Evolutionary conservation across 2,329 filamentous ascomycete genomes (phyloP).

Genomic region (Botryotinia narcissicola): DNA sequence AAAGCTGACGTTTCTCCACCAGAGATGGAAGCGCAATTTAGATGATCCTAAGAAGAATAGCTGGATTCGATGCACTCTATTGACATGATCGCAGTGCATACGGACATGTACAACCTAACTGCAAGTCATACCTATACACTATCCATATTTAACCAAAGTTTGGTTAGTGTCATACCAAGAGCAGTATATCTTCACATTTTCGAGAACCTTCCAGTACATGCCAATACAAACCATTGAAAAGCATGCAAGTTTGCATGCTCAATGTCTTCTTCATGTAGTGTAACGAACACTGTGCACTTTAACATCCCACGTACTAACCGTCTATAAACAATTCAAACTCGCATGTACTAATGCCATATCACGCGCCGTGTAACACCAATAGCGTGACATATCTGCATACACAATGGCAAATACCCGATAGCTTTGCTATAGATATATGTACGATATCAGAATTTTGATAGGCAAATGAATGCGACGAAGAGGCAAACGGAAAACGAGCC

Average conservation of each 20-base stretch:
- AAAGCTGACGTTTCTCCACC: background rate
- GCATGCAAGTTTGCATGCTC: background rate
- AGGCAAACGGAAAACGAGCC: background rate
- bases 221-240: background rate
- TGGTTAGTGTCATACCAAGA: background rate
- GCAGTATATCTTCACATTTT: background rate
- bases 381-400: background rate
- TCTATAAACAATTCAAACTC: background rate
- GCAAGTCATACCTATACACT: background rate
- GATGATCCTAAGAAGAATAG: background rate
- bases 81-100: constrained; percentile 2
- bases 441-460: background rate
- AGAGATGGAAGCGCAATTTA: background rate
- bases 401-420: background rate
- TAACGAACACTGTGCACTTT: background rate
- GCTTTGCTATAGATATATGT: background rate
- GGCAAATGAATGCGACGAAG: background rate
- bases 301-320: background rate
- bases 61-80: background rate
- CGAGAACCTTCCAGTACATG: background rate
- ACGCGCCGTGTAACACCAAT: background rate
- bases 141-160: background rate
- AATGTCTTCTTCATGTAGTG: background rate
- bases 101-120: background rate
- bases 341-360: background rate